Percentiles rank a stretch among this genome's conserved stretches.
Conservation (phyloP, 495 filamentous ascomycete species). For the Xylaria longipes region DNA sequence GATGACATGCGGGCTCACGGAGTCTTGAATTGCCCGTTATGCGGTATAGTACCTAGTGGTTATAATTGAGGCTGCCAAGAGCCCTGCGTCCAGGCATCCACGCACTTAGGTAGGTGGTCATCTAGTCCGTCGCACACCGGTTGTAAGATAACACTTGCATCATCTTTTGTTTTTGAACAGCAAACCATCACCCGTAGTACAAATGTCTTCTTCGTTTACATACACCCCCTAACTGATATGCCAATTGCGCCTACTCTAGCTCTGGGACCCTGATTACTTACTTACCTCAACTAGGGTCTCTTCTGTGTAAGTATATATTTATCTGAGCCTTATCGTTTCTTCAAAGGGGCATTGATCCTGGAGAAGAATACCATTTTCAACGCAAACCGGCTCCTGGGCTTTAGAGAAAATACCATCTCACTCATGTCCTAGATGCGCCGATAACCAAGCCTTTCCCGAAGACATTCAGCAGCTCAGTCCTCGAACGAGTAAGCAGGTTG, state of each 20-base stretch:
- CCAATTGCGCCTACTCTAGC: background rate
- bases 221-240: background rate
- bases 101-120: no score
- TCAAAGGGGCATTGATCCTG: background rate
- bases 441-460: background rate
- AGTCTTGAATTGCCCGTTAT: constrained; percentile 4
- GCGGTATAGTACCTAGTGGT: background rate
- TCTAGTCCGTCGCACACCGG: background rate
- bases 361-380: background rate
- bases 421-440: background rate
- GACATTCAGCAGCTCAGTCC: background rate
- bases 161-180: background rate
- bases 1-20: background rate
- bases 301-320: background rate
- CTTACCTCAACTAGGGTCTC: background rate
- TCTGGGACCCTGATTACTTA: background rate
- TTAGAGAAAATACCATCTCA: background rate
- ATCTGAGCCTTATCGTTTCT: background rate
- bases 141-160: background rate
- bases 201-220: background rate
- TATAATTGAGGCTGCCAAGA: background rate
- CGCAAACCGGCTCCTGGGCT: background rate
- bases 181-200: background rate
- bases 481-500: background rate
- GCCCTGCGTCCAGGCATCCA: no score